Percentiles rank a stretch among this genome's conserved stretches.
These are phyloP conservation scores for Penicillium sp. DNA, from an alignment of 2,329 filamentous ascomycete species.

Conservation along the genomic window DNA sequence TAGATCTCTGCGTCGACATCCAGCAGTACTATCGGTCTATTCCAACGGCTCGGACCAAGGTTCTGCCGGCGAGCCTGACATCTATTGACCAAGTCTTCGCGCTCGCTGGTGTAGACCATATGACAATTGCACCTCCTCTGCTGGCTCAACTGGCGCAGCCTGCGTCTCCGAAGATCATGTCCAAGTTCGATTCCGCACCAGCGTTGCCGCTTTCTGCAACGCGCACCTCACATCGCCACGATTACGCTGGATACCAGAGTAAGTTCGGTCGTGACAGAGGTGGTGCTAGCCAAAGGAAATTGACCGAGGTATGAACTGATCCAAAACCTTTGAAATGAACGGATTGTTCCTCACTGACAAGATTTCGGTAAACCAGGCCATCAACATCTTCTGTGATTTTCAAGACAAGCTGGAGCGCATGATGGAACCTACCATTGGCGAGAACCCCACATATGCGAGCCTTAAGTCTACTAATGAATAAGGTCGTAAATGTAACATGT, in stretches of 20 bases:
- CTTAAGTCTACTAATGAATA: no score
- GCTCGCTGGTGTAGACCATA: slow-evolving; percentile 59
- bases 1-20: slow-evolving; percentile 54
- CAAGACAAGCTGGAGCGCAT: slow-evolving; percentile 54
- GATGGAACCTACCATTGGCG: slow-evolving; percentile 11
- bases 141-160: slow-evolving; percentile 51
- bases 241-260: slow-evolving; percentile 54
- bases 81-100: slow-evolving; percentile 60
- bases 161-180: slow-evolving; percentile 36
- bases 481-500: no score
- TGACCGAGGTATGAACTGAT: slow-evolving; percentile 41
- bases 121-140: slow-evolving; percentile 60
- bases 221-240: slow-evolving; percentile 34
- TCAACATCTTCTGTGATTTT: slow-evolving; percentile 61
- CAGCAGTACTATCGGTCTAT: slow-evolving; percentile 55
- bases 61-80: slow-evolving; percentile 60
- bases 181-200: slow-evolving; percentile 28
- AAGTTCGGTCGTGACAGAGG: slow-evolving; percentile 51
- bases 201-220: slow-evolving; percentile 11
- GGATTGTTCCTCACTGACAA: neutral
- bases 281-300: slow-evolving; percentile 51
- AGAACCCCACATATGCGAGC: no score
- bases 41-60: slow-evolving; percentile 45
- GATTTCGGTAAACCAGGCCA: slow-evolving; percentile 37
- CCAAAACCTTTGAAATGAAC: neutral